Evolutionary conservation across 208 protist genomes (phyloP).

Genomic region (Trypanosoma congolense): DNA sequence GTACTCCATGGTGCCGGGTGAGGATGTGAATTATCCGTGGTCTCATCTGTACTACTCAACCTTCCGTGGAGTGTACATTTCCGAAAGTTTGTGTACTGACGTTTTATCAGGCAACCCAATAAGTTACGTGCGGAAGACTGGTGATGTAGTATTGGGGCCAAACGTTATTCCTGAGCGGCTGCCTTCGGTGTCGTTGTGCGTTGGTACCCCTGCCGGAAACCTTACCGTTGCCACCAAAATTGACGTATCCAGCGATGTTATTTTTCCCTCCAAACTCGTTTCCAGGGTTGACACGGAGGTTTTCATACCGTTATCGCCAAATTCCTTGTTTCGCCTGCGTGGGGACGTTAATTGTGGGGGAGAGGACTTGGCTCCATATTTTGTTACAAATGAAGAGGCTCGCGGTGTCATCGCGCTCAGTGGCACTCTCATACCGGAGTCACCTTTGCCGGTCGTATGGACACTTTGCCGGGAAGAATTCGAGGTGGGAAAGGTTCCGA

Average conservation of each 20-base stretch:
- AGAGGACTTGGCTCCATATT: constrained; percentile 24
- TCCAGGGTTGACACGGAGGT: constrained; percentile 29
- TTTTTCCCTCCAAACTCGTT: constrained; percentile 50
- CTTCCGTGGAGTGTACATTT: constrained; percentile 44
- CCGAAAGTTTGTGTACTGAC: constrained; percentile 27
- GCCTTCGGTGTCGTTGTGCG: constrained; percentile 32
- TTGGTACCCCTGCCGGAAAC: constrained; percentile 35
- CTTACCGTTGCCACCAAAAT: constrained; percentile 17
- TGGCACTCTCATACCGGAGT: constrained; percentile 8
- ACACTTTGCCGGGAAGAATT: constrained; percentile 37
- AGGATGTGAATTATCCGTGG: constrained; percentile 31
- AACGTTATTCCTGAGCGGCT: constrained; percentile 13
- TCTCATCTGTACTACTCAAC: constrained; percentile 27
- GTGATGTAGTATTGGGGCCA: constrained; percentile 24
- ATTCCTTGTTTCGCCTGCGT: constrained; percentile 40
- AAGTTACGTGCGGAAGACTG: constrained; percentile 15
- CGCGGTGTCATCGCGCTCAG: constrained; percentile 38
- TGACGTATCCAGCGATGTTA: constrained; percentile 24
- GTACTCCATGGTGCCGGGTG: constrained; percentile 52
- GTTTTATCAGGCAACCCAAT: constrained; percentile 17
- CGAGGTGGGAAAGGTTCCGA: not conserved
- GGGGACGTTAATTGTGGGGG: constrained; percentile 18
- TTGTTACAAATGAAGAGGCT: constrained; percentile 46
- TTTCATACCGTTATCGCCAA: constrained; percentile 42
- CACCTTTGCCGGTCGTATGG: constrained; percentile 42